Conservation (phyloP, 257 asterid genomes). For the Verbascum thapsus region DNA sequence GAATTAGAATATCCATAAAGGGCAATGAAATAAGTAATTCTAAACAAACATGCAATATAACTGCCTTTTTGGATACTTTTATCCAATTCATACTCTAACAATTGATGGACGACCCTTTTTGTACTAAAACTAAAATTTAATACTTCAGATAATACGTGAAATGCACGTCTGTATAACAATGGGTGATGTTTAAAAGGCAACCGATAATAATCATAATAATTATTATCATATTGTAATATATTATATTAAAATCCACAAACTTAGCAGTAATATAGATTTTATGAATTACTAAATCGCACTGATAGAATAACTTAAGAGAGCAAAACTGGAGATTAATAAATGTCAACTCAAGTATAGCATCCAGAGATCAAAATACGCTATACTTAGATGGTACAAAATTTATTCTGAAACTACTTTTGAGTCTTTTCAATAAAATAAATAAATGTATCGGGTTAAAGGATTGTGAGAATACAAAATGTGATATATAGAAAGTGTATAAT, state of each 20-base stretch:
- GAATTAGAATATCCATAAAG: constrained; percentile 23
- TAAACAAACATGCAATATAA: not conserved
- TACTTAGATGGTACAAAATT: not conserved
- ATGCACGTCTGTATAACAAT: too few species aligned
- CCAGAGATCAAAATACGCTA: not conserved
- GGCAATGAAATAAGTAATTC: constrained; percentile 1
- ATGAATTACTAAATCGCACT: not conserved
- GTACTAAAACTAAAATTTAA: too few species aligned
- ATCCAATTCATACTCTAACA: too few species aligned
- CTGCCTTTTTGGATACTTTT: too few species aligned
- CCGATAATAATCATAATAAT: too few species aligned
- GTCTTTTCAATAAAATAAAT: not conserved
- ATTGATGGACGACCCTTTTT: too few species aligned
- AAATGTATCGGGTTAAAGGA: not conserved
- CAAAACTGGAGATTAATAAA: not conserved
- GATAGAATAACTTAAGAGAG: not conserved
- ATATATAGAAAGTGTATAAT: not conserved
- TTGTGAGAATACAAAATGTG: not conserved
- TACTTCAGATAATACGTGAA: too few species aligned
- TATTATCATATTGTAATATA: too few species aligned
- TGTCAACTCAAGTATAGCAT: constrained; percentile 13
- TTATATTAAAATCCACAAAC: too few species aligned
- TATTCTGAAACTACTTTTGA: not conserved
- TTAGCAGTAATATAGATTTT: not conserved
- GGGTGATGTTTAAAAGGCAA: too few species aligned